phyloP scores from a whole-genome alignment of 116 monocot species.

The Thalassia testudinum region DNA sequence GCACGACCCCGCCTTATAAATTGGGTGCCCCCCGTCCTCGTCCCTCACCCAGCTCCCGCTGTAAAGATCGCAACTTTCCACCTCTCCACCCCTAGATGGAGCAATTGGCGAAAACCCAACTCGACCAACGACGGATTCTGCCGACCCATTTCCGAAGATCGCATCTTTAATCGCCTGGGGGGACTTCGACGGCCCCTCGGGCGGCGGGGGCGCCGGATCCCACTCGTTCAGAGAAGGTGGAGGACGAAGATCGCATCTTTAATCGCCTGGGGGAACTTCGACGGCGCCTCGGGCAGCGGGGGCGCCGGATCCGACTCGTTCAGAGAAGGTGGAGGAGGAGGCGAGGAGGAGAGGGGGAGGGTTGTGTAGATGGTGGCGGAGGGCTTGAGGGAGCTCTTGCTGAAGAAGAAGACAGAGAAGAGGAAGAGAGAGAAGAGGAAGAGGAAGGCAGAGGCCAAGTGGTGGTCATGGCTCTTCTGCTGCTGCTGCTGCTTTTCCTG shows the following conservation, averaged over 20 bases:
- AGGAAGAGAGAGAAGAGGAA: conserved; percentile 8
- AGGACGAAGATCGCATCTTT: background rate
- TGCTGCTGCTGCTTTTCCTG: background rate
- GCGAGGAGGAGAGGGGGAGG: background rate
- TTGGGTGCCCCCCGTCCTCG: conserved; percentile 20
- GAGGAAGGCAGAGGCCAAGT: background rate
- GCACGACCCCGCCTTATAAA: conserved; percentile 42
- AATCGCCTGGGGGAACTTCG: background rate
- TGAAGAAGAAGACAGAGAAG: conserved; percentile 7
- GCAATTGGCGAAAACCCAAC: background rate
- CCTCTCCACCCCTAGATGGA: background rate
- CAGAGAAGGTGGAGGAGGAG: background rate
- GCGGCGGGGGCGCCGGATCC: background rate
- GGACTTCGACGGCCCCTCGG: background rate
- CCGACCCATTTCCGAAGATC: background rate
- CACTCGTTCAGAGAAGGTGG: background rate
- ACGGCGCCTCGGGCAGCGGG: background rate
- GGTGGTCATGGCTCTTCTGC: background rate
- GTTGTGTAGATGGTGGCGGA: conserved; percentile 1
- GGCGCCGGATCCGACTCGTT: background rate
- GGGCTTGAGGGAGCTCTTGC: conserved; percentile 9
- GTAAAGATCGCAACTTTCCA: conserved; percentile 22
- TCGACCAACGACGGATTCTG: background rate
- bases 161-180: background rate
- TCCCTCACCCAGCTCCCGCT: conserved; percentile 45